Percentiles rank a stretch among this genome's conserved stretches.
Conservation (phyloP, 1,284 basidiomycete genomes). For the Crepidotus sp. region DNA sequence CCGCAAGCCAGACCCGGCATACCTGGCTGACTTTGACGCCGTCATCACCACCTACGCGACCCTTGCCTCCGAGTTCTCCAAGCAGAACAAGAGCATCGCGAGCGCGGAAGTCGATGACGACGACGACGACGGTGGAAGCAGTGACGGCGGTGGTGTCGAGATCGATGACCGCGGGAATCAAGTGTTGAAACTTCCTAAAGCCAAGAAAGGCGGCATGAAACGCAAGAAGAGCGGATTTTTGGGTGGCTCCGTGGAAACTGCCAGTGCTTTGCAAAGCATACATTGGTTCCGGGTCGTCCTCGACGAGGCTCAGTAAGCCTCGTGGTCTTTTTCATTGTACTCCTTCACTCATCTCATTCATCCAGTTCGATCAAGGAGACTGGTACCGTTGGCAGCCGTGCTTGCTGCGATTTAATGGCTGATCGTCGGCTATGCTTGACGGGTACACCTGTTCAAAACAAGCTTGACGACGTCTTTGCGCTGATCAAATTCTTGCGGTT, state of each 20-base stretch:
- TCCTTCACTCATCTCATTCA: slow-evolving; percentile 9
- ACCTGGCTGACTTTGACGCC: slow-evolving; percentile 89
- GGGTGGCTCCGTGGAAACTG: slow-evolving; percentile 44
- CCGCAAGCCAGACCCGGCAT: slow-evolving; percentile 76
- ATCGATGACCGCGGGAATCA: slow-evolving; percentile 63
- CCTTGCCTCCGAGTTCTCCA: slow-evolving; percentile 90
- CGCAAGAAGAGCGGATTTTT: slow-evolving; percentile 51
- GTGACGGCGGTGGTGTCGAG: slow-evolving; percentile 53
- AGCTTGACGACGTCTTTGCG: slow-evolving; percentile 95
- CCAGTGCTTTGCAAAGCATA: slow-evolving; percentile 88
- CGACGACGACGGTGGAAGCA: slow-evolving; percentile 57
- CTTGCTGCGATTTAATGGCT: slow-evolving; percentile 90
- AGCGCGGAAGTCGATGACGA: slow-evolving; percentile 49
- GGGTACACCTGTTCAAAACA: slow-evolving; percentile 98
- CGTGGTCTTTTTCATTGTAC: slow-evolving; percentile 2
- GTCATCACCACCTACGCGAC: slow-evolving; percentile 98
- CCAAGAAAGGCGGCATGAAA: slow-evolving; percentile 55
- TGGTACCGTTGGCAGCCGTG: slow-evolving; percentile 86
- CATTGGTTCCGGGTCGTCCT: slow-evolving; percentile 98
- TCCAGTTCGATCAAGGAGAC: slow-evolving; percentile 93
- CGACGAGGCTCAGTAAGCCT: slow-evolving; percentile 92
- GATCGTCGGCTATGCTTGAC: slow-evolving; percentile 91
- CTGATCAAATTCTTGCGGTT: slow-evolving; percentile 93
- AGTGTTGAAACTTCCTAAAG: slow-evolving; percentile 43
- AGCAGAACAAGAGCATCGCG: slow-evolving; percentile 64